These are phyloP conservation scores for Ogataea wickerhamii DNA, from an alignment of 805 yeast species.

Conservation along the genomic window DNA sequence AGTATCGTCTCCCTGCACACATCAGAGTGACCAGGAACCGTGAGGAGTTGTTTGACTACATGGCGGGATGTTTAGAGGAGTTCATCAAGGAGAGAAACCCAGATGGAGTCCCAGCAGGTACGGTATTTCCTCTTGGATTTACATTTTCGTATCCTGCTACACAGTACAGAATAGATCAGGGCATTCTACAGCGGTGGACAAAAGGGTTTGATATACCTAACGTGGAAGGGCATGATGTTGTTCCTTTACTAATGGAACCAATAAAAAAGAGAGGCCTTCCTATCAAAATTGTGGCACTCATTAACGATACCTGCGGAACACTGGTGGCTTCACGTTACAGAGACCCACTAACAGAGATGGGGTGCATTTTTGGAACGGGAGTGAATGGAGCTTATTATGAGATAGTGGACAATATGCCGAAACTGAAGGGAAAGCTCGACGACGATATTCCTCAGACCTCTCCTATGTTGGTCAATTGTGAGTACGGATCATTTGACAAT, in stretches of 20 bases:
- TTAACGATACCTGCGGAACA: slow-evolving; percentile 97
- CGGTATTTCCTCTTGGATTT: slow-evolving; percentile 81
- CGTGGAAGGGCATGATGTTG: slow-evolving; percentile 95
- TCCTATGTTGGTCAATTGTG: slow-evolving; percentile 96
- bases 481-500: slow-evolving; percentile 97
- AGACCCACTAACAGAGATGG: slow-evolving; percentile 89
- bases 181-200: slow-evolving; percentile 95
- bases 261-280: slow-evolving; percentile 67
- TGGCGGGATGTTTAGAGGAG: slow-evolving; percentile 76
- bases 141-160: slow-evolving; percentile 93
- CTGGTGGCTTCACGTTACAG: slow-evolving; percentile 94
- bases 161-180: slow-evolving; percentile 78
- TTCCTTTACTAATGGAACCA: slow-evolving; percentile 81
- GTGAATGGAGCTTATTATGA: slow-evolving; percentile 98
- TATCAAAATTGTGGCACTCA: slow-evolving; percentile 86
- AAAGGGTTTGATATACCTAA: slow-evolving; percentile 95
- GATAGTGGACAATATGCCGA: slow-evolving; percentile 68
- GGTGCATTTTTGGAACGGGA: slow-evolving; percentile 97
- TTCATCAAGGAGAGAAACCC: slow-evolving; percentile 71
- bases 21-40: slow-evolving; percentile 74
- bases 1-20: slow-evolving; percentile 72
- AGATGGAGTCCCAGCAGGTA: slow-evolving; percentile 52
- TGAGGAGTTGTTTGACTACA: slow-evolving; percentile 82
- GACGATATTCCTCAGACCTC: slow-evolving; percentile 64
- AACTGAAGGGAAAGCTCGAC: slow-evolving; percentile 69